A percentile compares a stretch with the other conserved stretches of the same genome.
phyloP scores from a whole-genome alignment of 805 yeast species.

The Kodamaea leandrae region DNA sequence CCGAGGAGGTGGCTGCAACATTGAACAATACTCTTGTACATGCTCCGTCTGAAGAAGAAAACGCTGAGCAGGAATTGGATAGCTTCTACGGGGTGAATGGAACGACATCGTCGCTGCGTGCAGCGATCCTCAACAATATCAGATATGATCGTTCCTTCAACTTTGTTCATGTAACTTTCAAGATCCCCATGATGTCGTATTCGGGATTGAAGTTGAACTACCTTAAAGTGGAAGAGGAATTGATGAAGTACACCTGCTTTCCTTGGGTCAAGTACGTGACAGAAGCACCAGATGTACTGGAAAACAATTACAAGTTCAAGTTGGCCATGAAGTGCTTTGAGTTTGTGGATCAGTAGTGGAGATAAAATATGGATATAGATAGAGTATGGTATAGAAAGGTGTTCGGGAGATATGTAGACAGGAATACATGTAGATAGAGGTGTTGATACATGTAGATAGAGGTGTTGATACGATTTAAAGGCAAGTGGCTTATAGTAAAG shows the following conservation, averaged over 20 bases:
- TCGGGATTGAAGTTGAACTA: slow-evolving; percentile 68
- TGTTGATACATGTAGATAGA: too few relatives aligned
- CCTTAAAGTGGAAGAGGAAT: slow-evolving; percentile 62
- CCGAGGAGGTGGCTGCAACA: slow-evolving; percentile 12
- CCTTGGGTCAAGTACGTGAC: slow-evolving; percentile 72
- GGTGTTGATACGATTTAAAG: too few relatives aligned
- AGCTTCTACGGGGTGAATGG: slow-evolving; percentile 38
- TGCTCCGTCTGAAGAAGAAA: slow-evolving; percentile 10
- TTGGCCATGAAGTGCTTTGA: slow-evolving; percentile 21
- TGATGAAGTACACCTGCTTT: slow-evolving; percentile 61
- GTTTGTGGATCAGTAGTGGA: slow-evolving; percentile 2
- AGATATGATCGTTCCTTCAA: slow-evolving; percentile 15
- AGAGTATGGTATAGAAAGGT: too few relatives aligned
- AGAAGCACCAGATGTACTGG: slow-evolving; percentile 8
- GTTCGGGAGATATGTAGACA: too few relatives aligned
- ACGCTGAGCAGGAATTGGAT: slow-evolving; percentile 20
- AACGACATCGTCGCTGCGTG: slow-evolving; percentile 27
- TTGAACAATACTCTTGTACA: slow-evolving; percentile 9
- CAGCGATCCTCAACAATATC: slow-evolving; percentile 15
- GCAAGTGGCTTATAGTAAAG: too few relatives aligned
- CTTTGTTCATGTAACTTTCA: slow-evolving; percentile 29
- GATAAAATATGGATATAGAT: too few relatives aligned
- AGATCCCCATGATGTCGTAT: slow-evolving; percentile 50
- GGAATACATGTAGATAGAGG: too few relatives aligned
- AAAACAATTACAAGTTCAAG: slow-evolving; percentile 20